phyloP scores from a whole-genome alignment of 2,329 filamentous ascomycete species.

The Xylariaceae sp. region DNA sequence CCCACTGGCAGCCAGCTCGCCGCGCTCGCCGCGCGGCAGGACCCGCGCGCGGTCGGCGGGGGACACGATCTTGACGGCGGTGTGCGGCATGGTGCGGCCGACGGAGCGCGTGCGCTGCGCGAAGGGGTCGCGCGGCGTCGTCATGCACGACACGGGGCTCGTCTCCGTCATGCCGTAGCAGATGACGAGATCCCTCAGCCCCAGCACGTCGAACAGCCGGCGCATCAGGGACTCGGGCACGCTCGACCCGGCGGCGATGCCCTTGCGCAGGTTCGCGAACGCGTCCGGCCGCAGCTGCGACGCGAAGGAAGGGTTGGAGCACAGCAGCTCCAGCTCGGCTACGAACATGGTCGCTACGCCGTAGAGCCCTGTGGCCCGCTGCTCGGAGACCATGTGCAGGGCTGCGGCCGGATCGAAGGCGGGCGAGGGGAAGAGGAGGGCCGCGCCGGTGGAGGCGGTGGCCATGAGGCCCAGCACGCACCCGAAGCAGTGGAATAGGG shows the following conservation, averaged over 20 bases:
- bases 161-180: slow-evolving; percentile 99
- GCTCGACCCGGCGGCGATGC: slow-evolving; percentile 87
- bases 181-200: slow-evolving; percentile 83
- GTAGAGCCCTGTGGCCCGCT: slow-evolving; percentile 71
- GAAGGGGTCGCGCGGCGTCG: slow-evolving; percentile 74
- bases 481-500: slow-evolving; percentile 91
- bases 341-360: slow-evolving; percentile 95
- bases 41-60: slow-evolving; percentile 63
- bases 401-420: slow-evolving; percentile 82
- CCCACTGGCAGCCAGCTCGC: slow-evolving; percentile 82
- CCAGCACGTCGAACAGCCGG: slow-evolving; percentile 73
- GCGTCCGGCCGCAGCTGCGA: slow-evolving; percentile 33
- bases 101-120: slow-evolving; percentile 76
- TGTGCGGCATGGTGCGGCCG: slow-evolving; percentile 84
- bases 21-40: slow-evolving; percentile 68
- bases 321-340: slow-evolving; percentile 84
- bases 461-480: slow-evolving; percentile 95
- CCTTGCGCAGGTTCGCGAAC: slow-evolving; percentile 69
- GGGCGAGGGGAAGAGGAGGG: slow-evolving; percentile 84
- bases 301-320: slow-evolving; percentile 49
- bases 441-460: slow-evolving; percentile 77
- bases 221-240: slow-evolving; percentile 84
- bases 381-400: slow-evolving; percentile 61
- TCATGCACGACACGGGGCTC: slow-evolving; percentile 80
- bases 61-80: slow-evolving; percentile 76